Evolutionary conservation across 2,329 filamentous ascomycete genomes (phyloP).

Genomic region (Botrytis galanthina): DNA sequence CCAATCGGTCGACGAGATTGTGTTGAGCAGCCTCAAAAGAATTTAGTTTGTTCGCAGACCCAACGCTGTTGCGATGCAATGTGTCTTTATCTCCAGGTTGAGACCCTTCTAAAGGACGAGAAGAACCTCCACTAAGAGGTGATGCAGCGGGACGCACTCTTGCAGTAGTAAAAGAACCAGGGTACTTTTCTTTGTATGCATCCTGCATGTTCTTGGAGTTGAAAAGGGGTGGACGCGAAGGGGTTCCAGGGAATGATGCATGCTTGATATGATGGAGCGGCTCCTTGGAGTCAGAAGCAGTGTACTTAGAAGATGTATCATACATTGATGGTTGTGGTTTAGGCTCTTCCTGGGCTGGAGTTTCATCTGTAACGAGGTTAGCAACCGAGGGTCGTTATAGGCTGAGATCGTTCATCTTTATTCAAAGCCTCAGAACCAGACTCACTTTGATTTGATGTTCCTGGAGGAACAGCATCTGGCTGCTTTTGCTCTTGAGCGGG

Average conservation of each 20-base stretch:
- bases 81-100: constrained; percentile 26
- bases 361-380: constrained; percentile 30
- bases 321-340: constrained; percentile 35
- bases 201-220: constrained; percentile 14
- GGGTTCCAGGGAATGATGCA: constrained; percentile 16
- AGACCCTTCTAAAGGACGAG: constrained; percentile 27
- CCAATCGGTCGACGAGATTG: constrained; percentile 29
- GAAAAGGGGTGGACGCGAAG: constrained; percentile 3
- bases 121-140: constrained; percentile 36
- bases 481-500: constrained; percentile 13
- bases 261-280: constrained; percentile 8
- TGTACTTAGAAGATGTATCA: constrained; percentile 25
- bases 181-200: constrained; percentile 23
- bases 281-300: constrained; percentile 10
- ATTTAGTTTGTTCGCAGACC: constrained; percentile 25
- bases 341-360: constrained; percentile 22
- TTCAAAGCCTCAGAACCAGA: constrained; percentile 22
- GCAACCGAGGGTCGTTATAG: constrained; percentile 26
- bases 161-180: constrained; percentile 19
- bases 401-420: constrained; percentile 27
- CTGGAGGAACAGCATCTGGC: constrained; percentile 4
- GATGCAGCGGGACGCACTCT: constrained; percentile 19
- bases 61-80: background rate
- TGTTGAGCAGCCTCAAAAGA: constrained; percentile 32
- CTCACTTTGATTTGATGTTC: constrained; percentile 30